Percentiles rank a stretch among this genome's conserved stretches.
phyloP scores from a whole-genome alignment of 2,329 filamentous ascomycete species.

The Trichoderma hamatum region DNA sequence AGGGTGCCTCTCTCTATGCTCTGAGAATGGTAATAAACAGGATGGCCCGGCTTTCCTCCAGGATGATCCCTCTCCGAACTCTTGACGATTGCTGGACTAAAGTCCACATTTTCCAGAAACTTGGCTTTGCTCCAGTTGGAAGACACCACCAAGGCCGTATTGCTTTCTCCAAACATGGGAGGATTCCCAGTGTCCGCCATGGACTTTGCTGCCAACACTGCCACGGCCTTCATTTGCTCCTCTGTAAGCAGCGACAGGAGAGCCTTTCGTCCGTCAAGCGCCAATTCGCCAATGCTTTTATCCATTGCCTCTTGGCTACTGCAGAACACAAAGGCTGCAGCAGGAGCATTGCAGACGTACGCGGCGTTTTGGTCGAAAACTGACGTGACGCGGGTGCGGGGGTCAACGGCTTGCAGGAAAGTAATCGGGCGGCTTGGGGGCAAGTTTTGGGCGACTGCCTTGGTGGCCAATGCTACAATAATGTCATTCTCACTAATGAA shows the following conservation, averaged over 20 bases:
- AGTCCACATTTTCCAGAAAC: slow-evolving; percentile 13
- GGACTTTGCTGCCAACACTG: neutral
- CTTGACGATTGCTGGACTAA: slow-evolving; percentile 18
- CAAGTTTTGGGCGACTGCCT: neutral
- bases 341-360: slow-evolving; percentile 10
- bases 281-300: slow-evolving; percentile 1
- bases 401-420: neutral
- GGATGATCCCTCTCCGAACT: neutral
- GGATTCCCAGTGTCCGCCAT: neutral
- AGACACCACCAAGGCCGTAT: neutral
- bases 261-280: slow-evolving; percentile 1
- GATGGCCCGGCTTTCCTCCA: neutral
- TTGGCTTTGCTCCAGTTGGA: slow-evolving; percentile 22
- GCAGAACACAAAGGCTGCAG: neutral
- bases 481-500: slow-evolving; percentile 22
- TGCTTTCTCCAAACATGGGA: neutral
- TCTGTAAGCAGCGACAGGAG: neutral
- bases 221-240: slow-evolving; percentile 14
- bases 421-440: neutral
- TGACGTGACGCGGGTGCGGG: slow-evolving; percentile 8
- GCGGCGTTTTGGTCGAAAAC: slow-evolving; percentile 10
- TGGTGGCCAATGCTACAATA: neutral
- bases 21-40: slow-evolving; percentile 11
- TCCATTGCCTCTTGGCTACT: neutral
- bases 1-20: neutral